A percentile compares a stretch with the other conserved stretches of the same genome.
Conservation (phyloP, 2,329 filamentous ascomycete genomes). For the Coniochaeta ligniaria region DNA sequence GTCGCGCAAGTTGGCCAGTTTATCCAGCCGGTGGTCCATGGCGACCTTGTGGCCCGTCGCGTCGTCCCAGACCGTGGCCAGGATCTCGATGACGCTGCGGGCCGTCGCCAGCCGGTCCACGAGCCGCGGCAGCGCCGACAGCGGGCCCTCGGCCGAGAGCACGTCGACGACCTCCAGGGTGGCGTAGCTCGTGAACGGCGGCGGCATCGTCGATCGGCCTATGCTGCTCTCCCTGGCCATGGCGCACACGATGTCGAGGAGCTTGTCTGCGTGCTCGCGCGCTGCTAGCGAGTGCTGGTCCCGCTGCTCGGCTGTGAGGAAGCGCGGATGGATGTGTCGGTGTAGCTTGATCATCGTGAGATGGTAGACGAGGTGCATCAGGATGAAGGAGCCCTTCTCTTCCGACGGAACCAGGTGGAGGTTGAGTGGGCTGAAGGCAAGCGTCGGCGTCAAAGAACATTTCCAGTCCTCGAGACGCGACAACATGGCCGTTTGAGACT, state of each 20-base stretch:
- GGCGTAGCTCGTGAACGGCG: slow-evolving; percentile 56
- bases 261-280: slow-evolving; percentile 41
- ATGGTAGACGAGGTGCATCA: slow-evolving; percentile 61
- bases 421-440: slow-evolving; percentile 49
- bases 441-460: slow-evolving; percentile 40
- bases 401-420: slow-evolving; percentile 47
- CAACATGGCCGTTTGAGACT: slow-evolving; percentile 35
- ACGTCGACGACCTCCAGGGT: slow-evolving; percentile 60
- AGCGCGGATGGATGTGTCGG: slow-evolving; percentile 43
- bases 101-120: slow-evolving; percentile 48
- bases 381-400: slow-evolving; percentile 52
- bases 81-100: slow-evolving; percentile 45
- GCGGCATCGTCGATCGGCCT: slow-evolving; percentile 33
- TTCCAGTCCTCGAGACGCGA: slow-evolving; percentile 52
- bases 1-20: slow-evolving; percentile 25
- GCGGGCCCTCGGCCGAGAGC: slow-evolving; percentile 50
- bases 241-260: slow-evolving; percentile 39
- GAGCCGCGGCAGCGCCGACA: slow-evolving; percentile 41
- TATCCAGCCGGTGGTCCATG: slow-evolving; percentile 31
- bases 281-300: slow-evolving; percentile 39
- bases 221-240: slow-evolving; percentile 28
- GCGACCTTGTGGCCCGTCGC: slow-evolving; percentile 41
- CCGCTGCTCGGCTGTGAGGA: slow-evolving; percentile 30
- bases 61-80: slow-evolving; percentile 53
- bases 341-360: slow-evolving; percentile 58